These are phyloP conservation scores for Stagonosporopsis cucurbitacearum DNA, from an alignment of 2,329 filamentous ascomycete genomes.

Conservation along the genomic window DNA sequence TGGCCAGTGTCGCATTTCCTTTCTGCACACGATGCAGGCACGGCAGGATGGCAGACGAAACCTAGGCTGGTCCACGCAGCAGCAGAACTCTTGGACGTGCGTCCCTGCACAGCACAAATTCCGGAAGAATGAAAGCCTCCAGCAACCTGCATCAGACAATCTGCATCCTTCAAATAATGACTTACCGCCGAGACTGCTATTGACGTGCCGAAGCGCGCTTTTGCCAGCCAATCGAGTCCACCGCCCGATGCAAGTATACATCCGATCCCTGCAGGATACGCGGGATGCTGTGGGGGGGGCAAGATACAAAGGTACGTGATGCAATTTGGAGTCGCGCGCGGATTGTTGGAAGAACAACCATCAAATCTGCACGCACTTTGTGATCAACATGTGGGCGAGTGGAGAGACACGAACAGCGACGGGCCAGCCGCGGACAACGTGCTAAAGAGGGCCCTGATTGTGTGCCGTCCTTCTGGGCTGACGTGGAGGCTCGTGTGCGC, in stretches of 20 bases:
- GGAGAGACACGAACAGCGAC: slow-evolving; percentile 22
- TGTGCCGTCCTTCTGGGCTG: slow-evolving; percentile 26
- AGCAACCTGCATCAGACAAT: not conserved
- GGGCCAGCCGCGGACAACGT: slow-evolving; percentile 21
- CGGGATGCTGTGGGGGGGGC: slow-evolving; percentile 38
- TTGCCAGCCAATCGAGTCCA: slow-evolving; percentile 18
- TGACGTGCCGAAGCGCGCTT: slow-evolving; percentile 11
- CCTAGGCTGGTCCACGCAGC: not conserved
- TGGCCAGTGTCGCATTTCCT: slow-evolving; percentile 21
- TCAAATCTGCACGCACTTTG: slow-evolving; percentile 3
- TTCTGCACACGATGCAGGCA: slow-evolving; percentile 6
- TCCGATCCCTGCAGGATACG: slow-evolving; percentile 26
- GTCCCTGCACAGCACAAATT: slow-evolving; percentile 9
- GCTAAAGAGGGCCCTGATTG: slow-evolving; percentile 31
- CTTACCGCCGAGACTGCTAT: slow-evolving; percentile 24
- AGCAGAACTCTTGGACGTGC: slow-evolving; percentile 24
- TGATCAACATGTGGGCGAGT: slow-evolving; percentile 27
- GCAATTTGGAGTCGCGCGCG: slow-evolving; percentile 34
- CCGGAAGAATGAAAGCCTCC: slow-evolving; percentile 17
- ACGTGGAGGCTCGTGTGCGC: slow-evolving; percentile 28
- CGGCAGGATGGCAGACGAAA: slow-evolving; percentile 2
- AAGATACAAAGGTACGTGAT: slow-evolving; percentile 34
- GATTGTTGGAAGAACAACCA: slow-evolving; percentile 19
- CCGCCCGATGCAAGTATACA: slow-evolving; percentile 1
- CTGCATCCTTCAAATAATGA: not conserved